Percentiles rank a stretch among this genome's conserved stretches.
These are phyloP conservation scores for Claviceps pazoutovae DNA, from an alignment of 2,329 filamentous ascomycete species.

Conservation along the genomic window DNA sequence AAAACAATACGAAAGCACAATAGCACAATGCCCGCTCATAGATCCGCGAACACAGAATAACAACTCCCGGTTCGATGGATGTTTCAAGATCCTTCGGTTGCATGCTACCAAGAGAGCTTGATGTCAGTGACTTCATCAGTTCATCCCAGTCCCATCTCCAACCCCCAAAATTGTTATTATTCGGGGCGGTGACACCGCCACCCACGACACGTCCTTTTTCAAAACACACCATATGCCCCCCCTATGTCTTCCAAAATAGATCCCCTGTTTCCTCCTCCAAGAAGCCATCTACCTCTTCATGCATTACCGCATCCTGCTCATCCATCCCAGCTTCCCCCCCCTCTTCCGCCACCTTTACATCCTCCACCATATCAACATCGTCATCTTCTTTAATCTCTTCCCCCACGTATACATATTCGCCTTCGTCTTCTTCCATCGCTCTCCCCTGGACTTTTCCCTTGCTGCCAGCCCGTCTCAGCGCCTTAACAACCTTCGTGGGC, in stretches of 20 bases:
- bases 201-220: background rate
- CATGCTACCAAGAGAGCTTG: background rate
- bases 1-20: background rate
- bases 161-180: background rate
- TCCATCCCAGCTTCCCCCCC: background rate
- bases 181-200: no score
- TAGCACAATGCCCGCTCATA: background rate
- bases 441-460: conserved; percentile 12
- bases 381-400: conserved; percentile 8
- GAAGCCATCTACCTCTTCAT: background rate
- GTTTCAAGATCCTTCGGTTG: background rate
- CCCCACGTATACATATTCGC: conserved; percentile 3
- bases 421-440: conserved; percentile 4
- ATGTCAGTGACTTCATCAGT: background rate
- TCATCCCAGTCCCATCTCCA: background rate
- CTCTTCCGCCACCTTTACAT: conserved; percentile 6
- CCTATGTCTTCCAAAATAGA: background rate
- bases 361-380: conserved; percentile 6
- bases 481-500: conserved; percentile 19
- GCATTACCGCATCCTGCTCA: background rate
- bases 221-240: background rate
- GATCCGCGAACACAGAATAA: background rate
- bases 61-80: background rate
- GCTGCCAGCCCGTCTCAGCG: conserved; percentile 10
- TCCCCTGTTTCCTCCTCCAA: background rate